Evolutionary conservation across 257 asterid species (phyloP).

Genomic region (Capsicum pubescens): DNA sequence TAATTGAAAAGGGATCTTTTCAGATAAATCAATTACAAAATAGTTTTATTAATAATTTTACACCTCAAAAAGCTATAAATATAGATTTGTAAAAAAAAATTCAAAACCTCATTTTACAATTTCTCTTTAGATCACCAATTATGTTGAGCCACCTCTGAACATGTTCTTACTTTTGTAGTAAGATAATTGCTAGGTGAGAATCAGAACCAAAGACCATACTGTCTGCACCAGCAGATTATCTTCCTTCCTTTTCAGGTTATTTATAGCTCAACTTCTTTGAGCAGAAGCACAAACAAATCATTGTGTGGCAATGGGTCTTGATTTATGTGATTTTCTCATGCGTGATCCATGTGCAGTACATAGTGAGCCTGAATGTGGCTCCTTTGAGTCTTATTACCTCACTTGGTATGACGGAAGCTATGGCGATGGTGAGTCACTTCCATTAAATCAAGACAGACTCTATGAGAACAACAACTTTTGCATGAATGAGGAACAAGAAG

Average conservation of each 20-base stretch:
- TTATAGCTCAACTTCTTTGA: not conserved
- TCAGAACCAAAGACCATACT: not conserved
- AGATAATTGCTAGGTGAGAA: not conserved
- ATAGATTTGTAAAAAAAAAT: no score
- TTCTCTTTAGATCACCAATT: no score
- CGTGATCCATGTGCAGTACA: not conserved
- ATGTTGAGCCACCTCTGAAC: no score
- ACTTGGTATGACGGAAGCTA: slow-evolving; percentile 36
- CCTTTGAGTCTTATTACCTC: slow-evolving; percentile 26
- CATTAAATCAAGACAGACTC: slow-evolving; percentile 26
- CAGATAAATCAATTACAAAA: no score
- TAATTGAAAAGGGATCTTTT: no score
- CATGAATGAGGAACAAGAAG: slow-evolving; percentile 32
- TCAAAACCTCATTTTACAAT: no score
- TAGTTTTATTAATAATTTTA: no score
- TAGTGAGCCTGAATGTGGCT: slow-evolving; percentile 20
- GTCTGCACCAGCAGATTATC: not conserved
- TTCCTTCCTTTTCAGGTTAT: not conserved
- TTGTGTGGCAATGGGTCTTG: not conserved
- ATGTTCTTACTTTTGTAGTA: not conserved
- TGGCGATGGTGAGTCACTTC: slow-evolving; percentile 28
- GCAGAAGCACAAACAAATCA: not conserved
- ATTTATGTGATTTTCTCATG: slow-evolving; percentile 26
- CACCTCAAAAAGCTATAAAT: no score
- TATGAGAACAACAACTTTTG: slow-evolving; percentile 27